Base-by-base conservation (phyloP, 2,329 filamentous ascomycete species). In the Trichoderma atrobrunneum region DNA sequence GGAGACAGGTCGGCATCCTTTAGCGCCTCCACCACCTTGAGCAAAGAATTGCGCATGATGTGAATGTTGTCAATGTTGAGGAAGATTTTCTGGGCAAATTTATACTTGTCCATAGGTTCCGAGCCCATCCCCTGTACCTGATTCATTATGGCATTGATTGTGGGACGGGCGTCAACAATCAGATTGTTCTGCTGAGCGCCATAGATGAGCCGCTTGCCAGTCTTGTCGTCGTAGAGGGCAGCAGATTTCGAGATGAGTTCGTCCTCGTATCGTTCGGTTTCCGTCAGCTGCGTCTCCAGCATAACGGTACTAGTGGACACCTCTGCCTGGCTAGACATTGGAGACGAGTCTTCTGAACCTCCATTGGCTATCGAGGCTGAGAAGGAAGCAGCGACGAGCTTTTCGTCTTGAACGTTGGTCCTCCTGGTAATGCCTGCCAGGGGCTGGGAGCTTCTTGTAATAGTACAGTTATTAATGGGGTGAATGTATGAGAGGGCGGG, bases 21-120 rank as follows among this genome's bases (percentile, higher is more conserved):
- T 78, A 99, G 85, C 3, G 94, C 92, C 74, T 97, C 95, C 68
- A 98, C 87, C 24, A 99, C 92, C 76, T 92, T 95, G 76, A 92
- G 91, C 39, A 99, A 85, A 2, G 95, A 98, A 74, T 92, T 92
- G 72, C 96, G 89, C 96, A 99, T 99, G 74, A 98, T 94, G 79
- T 99, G 96, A 73, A 99, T 98, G 80, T 99, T 99, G 80, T 97
- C 95, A 78, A 99, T 99, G 74, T 93, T 96, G 71, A 99, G 87
- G 79, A 97, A 99, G 34, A 92, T 92, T 81, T 98, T 97, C 72
- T 91, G 92, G 18, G 94, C 94, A 78, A 95, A 95, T 74, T 92
- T 93, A 84, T 99, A 99, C 81, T 97, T 92, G 75, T 97, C 93
- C 93, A 98, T 98, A 78, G 98, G 97, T 82, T 99, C 96, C 0